Percentiles rank a stretch among this genome's conserved stretches.
Evolutionary conservation across 139 green algal genomes (phyloP).

Genomic region (Spirogloea muscicola): DNA sequence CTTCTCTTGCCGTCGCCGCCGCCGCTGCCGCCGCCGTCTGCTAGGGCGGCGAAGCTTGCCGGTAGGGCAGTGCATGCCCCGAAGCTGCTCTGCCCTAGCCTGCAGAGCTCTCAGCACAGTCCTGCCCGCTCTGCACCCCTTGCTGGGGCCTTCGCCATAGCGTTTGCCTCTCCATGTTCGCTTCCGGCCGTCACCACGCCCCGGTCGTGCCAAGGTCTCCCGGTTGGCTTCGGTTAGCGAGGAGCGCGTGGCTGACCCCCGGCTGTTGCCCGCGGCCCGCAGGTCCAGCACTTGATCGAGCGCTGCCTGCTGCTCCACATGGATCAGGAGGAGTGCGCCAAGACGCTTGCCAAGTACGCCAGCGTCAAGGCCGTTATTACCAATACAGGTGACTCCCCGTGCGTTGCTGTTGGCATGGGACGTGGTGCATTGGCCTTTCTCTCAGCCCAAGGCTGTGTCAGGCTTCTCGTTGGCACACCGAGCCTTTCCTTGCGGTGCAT

Average conservation of each 20-base stretch:
- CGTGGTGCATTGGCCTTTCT: too few relatives aligned
- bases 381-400: conserved; percentile 8
- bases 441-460: too few relatives aligned
- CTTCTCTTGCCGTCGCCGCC: neutral
- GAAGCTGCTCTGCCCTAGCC: neutral
- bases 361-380: conserved; percentile 43
- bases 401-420: too few relatives aligned
- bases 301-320: conserved; percentile 34
- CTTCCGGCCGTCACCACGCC: neutral
- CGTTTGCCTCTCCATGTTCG: neutral
- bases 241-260: neutral
- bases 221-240: too few relatives aligned
- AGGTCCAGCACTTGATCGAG: conserved; percentile 47
- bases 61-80: neutral
- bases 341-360: conserved; percentile 31
- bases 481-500: too few relatives aligned
- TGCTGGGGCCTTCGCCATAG: neutral
- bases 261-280: neutral
- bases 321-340: conserved; percentile 34
- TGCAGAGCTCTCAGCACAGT: neutral
- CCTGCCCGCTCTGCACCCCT: neutral
- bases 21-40: neutral
- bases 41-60: neutral
- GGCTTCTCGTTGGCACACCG: too few relatives aligned
- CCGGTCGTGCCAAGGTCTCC: too few relatives aligned